Base-by-base conservation (phyloP, 768 basidiomycete genomes). In the Gelatoporia subvermispora region DNA sequence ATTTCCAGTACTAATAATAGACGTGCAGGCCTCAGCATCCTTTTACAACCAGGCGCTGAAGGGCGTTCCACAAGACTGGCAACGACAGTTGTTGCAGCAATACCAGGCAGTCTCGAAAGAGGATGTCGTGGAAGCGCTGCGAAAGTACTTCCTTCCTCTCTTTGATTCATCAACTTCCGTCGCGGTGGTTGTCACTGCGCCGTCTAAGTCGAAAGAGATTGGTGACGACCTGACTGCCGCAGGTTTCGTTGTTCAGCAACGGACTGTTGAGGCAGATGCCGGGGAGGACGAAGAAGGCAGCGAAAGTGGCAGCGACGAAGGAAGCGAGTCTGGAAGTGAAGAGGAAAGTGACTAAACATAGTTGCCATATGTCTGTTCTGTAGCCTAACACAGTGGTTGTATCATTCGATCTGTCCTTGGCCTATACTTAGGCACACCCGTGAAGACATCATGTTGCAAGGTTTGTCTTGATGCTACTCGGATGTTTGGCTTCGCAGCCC, bases 21-120 rank as follows among this genome's bases (percentile, higher is more conserved):
- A n/a, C 37, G 4, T 17, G 5, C 25, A 93, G 91, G 92, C 93
- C 1, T 64, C 79, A 35, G 75, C 79, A 21, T 95, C 93, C 0
- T 97, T 96, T 68, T 72, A 77, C 24, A 94, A 98, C 67, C 91
- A 96, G 71, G 88, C 85, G 0, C 73, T 99, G n/a, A 90, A 88
- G 61, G 87, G 84, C 25, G 79, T 97, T 9, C 69, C 84, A 4
- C 82, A 85, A 60, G 78, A 82, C 51, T 73, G 87, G 60, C 84
- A 87, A 57, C 72, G 88, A 21, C 77, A 85, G 45, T 75, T 93
- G n/a, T 73, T 95, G 39, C 78, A 84, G 56, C 81, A 82, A 60
- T 87, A 83, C 59, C 85, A 92, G 73, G 68, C 69, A n/a, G 78
- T 98, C 49, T 86, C 84, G 16, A 84, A 84, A 59, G 78, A 81